Conservation (phyloP, 2,329 filamentous ascomycete genomes). For the Paracamarosporium sp. region DNA sequence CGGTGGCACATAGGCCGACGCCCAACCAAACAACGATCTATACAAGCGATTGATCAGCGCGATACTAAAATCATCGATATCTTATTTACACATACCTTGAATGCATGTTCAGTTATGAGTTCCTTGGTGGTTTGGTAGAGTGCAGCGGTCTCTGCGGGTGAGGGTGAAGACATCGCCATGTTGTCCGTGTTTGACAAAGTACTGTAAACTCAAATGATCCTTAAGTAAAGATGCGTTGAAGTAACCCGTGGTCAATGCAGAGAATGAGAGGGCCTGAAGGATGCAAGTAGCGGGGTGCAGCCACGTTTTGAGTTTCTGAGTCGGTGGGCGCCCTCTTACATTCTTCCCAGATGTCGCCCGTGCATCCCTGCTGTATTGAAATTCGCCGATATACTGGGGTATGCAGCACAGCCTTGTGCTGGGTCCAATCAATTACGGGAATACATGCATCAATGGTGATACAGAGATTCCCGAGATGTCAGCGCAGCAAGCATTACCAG, state of each 20-base stretch:
- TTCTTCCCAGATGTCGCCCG: not conserved
- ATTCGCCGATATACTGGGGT: not conserved
- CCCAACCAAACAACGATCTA: conserved; percentile 6
- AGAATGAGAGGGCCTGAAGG: not conserved
- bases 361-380: not conserved
- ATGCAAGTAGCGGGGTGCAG: not conserved
- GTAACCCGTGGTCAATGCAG: conserved; percentile 1
- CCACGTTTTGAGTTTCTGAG: not conserved
- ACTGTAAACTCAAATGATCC: not conserved
- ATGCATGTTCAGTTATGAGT: not conserved
- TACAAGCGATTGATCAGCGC: not conserved
- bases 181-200: not conserved
- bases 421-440: not conserved
- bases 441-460: not conserved
- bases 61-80: not conserved
- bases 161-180: not conserved
- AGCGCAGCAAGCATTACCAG: not conserved
- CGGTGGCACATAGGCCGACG: conserved; percentile 3
- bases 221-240: not conserved
- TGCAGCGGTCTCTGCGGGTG: not conserved
- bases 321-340: not conserved
- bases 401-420: not conserved
- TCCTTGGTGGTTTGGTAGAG: conserved; percentile 4
- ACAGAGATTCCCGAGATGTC: too few relatives aligned
- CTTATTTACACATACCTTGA: not conserved